Evolutionary conservation across 2,329 filamentous ascomycete species (phyloP).

Genomic region (Helotiales sp.): DNA sequence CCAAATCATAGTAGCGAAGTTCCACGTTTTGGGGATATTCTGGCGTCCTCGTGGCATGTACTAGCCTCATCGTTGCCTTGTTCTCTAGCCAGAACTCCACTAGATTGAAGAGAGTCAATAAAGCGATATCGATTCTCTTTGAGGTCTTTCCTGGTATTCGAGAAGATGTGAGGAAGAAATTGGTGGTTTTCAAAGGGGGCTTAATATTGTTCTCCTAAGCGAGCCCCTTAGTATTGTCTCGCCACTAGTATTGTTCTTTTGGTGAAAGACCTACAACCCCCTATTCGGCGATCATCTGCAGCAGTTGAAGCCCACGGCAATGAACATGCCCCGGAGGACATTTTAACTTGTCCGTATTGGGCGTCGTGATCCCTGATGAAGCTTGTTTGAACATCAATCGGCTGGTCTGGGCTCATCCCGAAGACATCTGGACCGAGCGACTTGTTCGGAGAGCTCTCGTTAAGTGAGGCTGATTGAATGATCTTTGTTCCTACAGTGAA

Average conservation of each 20-base stretch:
- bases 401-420: not conserved
- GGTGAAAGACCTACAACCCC: not conserved
- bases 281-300: not conserved
- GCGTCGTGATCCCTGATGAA: too few species aligned
- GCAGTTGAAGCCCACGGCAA: not conserved
- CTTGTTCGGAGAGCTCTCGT: not conserved
- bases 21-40: not conserved
- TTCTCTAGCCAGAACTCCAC: not conserved
- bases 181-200: constrained; percentile 14
- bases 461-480: not conserved
- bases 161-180: not conserved
- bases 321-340: not conserved
- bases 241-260: constrained; percentile 19
- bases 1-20: not conserved
- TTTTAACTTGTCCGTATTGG: not conserved
- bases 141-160: not conserved
- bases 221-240: constrained; percentile 23
- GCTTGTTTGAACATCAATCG: not conserved
- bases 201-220: constrained; percentile 23
- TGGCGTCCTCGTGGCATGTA: constrained; percentile 3
- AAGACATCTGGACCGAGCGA: not conserved
- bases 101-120: not conserved
- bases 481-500: not conserved
- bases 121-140: not conserved
- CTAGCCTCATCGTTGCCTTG: not conserved